phyloP scores from a whole-genome alignment of 164 flowering plant genomes.

The Vitis amurensis region DNA sequence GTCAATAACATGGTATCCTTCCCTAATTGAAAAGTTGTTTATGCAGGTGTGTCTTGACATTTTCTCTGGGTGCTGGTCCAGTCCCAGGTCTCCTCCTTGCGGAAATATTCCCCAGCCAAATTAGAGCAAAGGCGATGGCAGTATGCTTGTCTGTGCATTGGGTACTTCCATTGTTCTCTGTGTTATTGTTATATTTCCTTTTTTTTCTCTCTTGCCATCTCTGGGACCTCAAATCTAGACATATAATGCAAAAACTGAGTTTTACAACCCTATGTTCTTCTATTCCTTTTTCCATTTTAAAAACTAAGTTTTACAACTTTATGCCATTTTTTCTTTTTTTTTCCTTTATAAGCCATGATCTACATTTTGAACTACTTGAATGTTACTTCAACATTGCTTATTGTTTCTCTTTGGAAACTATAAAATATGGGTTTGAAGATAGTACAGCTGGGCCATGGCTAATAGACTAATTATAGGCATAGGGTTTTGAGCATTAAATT shows the following conservation, averaged over 20 bases:
- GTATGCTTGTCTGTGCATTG: slow-evolving; percentile 88
- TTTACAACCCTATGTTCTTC: too few species aligned
- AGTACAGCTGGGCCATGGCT: too few species aligned
- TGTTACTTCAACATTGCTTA: too few species aligned
- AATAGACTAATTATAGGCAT: not conserved
- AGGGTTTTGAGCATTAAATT: not conserved
- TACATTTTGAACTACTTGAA: too few species aligned
- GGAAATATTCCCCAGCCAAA: slow-evolving; percentile 78
- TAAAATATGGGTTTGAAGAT: too few species aligned
- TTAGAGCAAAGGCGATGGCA: slow-evolving; percentile 95
- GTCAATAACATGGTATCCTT: not conserved
- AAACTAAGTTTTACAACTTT: too few species aligned
- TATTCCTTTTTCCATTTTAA: too few species aligned
- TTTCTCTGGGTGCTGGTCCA: slow-evolving; percentile 53
- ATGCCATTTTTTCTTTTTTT: too few species aligned
- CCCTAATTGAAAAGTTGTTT: not conserved
- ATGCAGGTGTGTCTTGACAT: slow-evolving; percentile 42
- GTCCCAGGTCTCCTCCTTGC: slow-evolving; percentile 63
- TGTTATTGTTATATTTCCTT: slow-evolving; percentile 6
- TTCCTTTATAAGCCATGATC: too few species aligned
- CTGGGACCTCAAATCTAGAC: not conserved
- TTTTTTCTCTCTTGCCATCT: not conserved
- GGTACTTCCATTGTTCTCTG: slow-evolving; percentile 36
- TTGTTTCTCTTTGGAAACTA: too few species aligned
- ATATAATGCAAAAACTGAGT: too few species aligned